Evolutionary conservation across 1,284 basidiomycete genomes (phyloP), one percentile per base, ranked within the genome.

Genomic region (Sporisorium graminicola): DNA sequence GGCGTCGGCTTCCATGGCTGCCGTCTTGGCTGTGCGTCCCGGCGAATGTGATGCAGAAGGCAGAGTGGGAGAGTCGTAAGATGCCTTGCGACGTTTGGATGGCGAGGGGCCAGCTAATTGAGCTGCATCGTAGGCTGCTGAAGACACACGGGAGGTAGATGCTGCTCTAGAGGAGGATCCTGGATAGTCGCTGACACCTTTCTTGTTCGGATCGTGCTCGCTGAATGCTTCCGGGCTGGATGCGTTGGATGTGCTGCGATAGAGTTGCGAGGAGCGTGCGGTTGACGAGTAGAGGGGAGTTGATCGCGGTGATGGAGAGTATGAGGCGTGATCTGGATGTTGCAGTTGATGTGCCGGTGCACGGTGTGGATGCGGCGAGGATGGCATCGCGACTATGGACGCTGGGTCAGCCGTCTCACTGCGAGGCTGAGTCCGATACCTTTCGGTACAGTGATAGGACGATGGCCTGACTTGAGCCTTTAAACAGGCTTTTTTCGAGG

Each of bases 281-380:
- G 63, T 43, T 0, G 67, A 64, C 1, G 67, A 52, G 44, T 75
- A 75, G 4, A 70, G 60, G 0, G 73, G 67, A 1, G 73, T 63
- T 4, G 73, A 63, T 26, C 67, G 31, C 3, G 73, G 66, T 26
- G 73, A 70, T 4, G 73, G 67, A 9, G 73, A 70, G 43, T 70
- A 75, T 2, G 68, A 65, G 0, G 74, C 68, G 27, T 76, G 74
- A 6, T 76, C 68, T 14, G 74, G 74, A 59, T 76, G 74, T 42
- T 76, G 74, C 16, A 76, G 74, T 58, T 76, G 74, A 37, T 76
- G 74, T n/a, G 74, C 74, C 33, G 74, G 51, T 14, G 67, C 35
- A 26, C 67, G 66, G 22, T 75, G 65, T 9, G 73, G 73, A 66
- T 75, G 73, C 1, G 73, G 67, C 16, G 67, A 75, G 13, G 73